Percentiles rank a stretch among this genome's conserved stretches.
Conservation (phyloP, 1,284 basidiomycete genomes). For the Phellopilus nigrolimitatus region DNA sequence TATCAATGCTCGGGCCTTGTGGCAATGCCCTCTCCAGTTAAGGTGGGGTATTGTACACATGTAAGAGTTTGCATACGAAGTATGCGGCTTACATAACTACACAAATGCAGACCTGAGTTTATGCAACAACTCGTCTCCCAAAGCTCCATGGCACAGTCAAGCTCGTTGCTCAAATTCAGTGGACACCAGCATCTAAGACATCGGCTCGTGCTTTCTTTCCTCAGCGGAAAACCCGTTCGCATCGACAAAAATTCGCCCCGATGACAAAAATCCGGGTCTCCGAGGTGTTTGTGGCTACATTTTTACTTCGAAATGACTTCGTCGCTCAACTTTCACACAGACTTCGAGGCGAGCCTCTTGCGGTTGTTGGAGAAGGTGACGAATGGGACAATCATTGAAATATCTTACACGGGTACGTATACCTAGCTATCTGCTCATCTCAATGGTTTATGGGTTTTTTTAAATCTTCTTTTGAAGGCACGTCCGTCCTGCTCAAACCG, state of each 20-base stretch:
- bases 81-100: no score
- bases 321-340: constrained; percentile 35
- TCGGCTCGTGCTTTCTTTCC: constrained; percentile 81
- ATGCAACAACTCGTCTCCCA: background rate
- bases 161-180: constrained; percentile 39
- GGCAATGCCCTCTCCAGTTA: no score
- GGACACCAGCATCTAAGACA: constrained; percentile 84
- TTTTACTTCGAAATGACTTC: constrained; percentile 7
- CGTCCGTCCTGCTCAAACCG: constrained; percentile 86
- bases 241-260: constrained; percentile 88
- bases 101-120: no score
- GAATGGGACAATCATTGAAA: constrained; percentile 94
- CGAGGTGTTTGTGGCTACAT: constrained; percentile 48
- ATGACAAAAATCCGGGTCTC: constrained; percentile 93
- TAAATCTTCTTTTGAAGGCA: constrained; percentile 50
- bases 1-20: no score
- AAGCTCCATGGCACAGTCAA: constrained; percentile 4
- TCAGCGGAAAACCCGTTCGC: constrained; percentile 83
- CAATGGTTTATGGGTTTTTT: background rate
- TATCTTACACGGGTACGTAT: constrained; percentile 84
- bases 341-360: constrained; percentile 91
- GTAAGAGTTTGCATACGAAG: no score
- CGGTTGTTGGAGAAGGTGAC: constrained; percentile 89
- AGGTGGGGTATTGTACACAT: no score
- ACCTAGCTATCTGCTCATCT: no score